These are phyloP conservation scores for Bryoglossum gracile DNA, from an alignment of 495 filamentous ascomycete genomes.

Conservation along the genomic window DNA sequence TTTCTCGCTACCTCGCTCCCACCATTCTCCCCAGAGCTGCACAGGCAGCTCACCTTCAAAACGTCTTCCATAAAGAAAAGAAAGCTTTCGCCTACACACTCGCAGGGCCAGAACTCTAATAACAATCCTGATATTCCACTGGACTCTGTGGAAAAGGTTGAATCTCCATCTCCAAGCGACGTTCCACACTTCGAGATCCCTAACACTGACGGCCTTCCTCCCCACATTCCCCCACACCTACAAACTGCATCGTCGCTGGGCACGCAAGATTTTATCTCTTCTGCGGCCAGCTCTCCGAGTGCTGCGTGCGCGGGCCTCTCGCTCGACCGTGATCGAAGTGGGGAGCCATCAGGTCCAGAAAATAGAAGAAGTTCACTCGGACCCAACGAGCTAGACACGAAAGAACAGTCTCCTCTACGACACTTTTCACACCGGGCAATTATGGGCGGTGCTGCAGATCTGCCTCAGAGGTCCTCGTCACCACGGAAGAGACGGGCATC, in stretches of 20 bases:
- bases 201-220: constrained; percentile 43
- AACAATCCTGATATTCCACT: constrained; percentile 38
- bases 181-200: constrained; percentile 36
- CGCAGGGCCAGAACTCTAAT: constrained; percentile 29
- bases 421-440: constrained; percentile 37
- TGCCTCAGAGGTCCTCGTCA: constrained; percentile 44
- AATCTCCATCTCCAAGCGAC: constrained; percentile 31
- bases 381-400: constrained; percentile 25
- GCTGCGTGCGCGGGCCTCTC: constrained; percentile 67
- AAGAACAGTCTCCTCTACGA: constrained; percentile 32
- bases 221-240: constrained; percentile 40
- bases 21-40: constrained; percentile 16
- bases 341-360: constrained; percentile 31
- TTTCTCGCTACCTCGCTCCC: constrained; percentile 11
- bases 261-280: constrained; percentile 45
- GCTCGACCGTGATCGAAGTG: constrained; percentile 53
- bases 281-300: constrained; percentile 58
- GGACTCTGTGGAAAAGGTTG: constrained; percentile 32
- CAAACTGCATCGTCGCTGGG: constrained; percentile 40
- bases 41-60: constrained; percentile 67
- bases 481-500: constrained; percentile 48
- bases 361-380: constrained; percentile 14
- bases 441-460: constrained; percentile 46
- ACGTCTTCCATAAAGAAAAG: constrained; percentile 91
- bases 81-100: constrained; percentile 57